phyloP scores from a whole-genome alignment of 495 filamentous ascomycete species.

The Podospora anserina region DNA sequence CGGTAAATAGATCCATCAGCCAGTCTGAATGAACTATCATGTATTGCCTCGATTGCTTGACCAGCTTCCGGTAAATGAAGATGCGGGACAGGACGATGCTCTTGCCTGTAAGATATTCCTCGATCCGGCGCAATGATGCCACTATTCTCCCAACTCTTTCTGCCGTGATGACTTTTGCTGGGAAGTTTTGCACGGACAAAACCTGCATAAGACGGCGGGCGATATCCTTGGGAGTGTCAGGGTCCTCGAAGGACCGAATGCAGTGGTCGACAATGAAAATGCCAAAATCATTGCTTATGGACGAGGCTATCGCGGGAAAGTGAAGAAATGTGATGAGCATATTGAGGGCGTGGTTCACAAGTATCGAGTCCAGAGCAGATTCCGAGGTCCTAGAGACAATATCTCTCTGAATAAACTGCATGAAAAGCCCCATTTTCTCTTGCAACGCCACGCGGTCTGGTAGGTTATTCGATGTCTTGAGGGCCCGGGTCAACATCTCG shows the following conservation, averaged over 20 bases:
- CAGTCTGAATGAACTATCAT: slow-evolving; percentile 69
- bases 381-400: slow-evolving; percentile 53
- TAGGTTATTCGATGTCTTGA: slow-evolving; percentile 74
- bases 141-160: slow-evolving; percentile 66
- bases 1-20: slow-evolving; percentile 76
- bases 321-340: slow-evolving; percentile 69
- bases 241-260: slow-evolving; percentile 59
- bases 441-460: slow-evolving; percentile 67
- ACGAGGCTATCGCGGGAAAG: slow-evolving; percentile 59
- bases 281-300: slow-evolving; percentile 71
- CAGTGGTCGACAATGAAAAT: slow-evolving; percentile 75
- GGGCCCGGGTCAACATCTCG: slow-evolving; percentile 66
- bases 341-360: slow-evolving; percentile 73
- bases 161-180: slow-evolving; percentile 65
- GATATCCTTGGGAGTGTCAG: slow-evolving; percentile 65
- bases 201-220: slow-evolving; percentile 73
- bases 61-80: slow-evolving; percentile 68
- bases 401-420: slow-evolving; percentile 77
- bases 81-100: slow-evolving; percentile 71
- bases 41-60: slow-evolving; percentile 60
- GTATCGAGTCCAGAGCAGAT: slow-evolving; percentile 54
- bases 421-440: slow-evolving; percentile 70
- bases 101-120: slow-evolving; percentile 70
- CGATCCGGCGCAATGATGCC: slow-evolving; percentile 63
- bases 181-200: slow-evolving; percentile 73